Evolutionary conservation across 805 yeast genomes (phyloP), one percentile per base, ranked within the genome.

Genomic region (Candida hispaniensis): DNA sequence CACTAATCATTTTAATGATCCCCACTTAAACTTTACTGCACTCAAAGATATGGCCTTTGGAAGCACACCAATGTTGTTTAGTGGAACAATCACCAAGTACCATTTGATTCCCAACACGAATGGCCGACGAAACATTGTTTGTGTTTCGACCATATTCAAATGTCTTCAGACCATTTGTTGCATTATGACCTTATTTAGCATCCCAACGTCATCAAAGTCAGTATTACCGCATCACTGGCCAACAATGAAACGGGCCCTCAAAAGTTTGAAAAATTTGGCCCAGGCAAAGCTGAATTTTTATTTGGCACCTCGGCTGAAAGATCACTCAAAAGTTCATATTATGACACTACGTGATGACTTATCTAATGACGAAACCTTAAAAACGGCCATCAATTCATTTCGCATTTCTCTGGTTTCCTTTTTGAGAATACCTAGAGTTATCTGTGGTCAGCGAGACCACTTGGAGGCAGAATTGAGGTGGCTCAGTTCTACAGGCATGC

Each of bases 41-140:
- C 38, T 48, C 14, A 42, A 40, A 25, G 51, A 47, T 18, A 34
- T 44, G 12, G 45, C 45, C 10, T 48, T 48, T 23, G 52, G 52
- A 5, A 28, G 41, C 19, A 39, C 51, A 4, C 49, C 52, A 10
- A 33, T 47, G 21, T 23, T 38, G 24, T 46, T 47, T 23, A 24
- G 35, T 2, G 38, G 34, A 10, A 35, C 40, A 4, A 33, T 47
- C 19, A 48, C 50, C 6, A 48, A 48, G 27, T 25, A 45, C 17
- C 52, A 48, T 22, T 45, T 45, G 6, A 22, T 48, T 7, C 46
- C 47, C 2, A 30, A 34, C 14, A 18, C 40, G 20, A 14, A n/a
- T n/a, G n/a, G n/a, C n/a, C n/a, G n/a, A n/a, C n/a, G n/a, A n/a
- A n/a, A n/a, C n/a, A n/a, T n/a, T n/a, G n/a, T n/a, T n/a, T n/a